Base-by-base conservation (phyloP, 2,329 filamentous ascomycete species). In the Fusarium buharicum region DNA sequence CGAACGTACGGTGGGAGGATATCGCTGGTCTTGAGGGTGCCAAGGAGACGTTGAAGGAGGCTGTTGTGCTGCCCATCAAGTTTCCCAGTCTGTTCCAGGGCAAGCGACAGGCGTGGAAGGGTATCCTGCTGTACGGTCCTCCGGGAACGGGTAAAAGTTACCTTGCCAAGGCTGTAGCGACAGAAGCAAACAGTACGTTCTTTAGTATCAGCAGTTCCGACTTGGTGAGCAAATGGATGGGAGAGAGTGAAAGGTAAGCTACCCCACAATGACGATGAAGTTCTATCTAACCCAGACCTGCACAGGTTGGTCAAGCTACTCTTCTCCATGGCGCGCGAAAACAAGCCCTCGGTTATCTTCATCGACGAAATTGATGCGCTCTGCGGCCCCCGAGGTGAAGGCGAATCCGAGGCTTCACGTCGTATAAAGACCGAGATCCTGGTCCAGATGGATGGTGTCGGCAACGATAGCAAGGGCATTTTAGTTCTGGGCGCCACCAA, bases 171-270 rank as follows among this genome's bases (percentile, higher is more conserved):
- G 95, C 95, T 3, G 94, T 99, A 46, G 95, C 95, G 49, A 99
- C 95, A 16, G 95, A 99, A 78, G 95, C 95, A 56, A 98, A 99
- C 78, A 97, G 93, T 78, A 98, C 95, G 4, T 99, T 99, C 76
- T 99, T 99, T 84, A 97, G 93, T 73, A 94, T 99, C 67, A 96
- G 92, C 79, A 96, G 92, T 83, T 96, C 92, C 74, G 95, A 99
- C 75, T 77, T 99, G 77, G 95, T 99, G 59, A 97, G 92, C 76
- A 99, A 99, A 76, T 99, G 95, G 95, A 99, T 99, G 95, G 95
- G 95, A 81, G 95, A 99, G 79, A 96, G 91, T 82, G 95, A 99
- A 86, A 87, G 93, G 92, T 96, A 80, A 59, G 74, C 28, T 16
- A 16, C 17, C 30, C 41, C 14, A 11, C 36, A 24, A 27, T 3